Percentiles rank a stretch among this genome's conserved stretches.
Conservation (phyloP, 2,329 filamentous ascomycete species). For the Thielaviopsis punctulata region DNA sequence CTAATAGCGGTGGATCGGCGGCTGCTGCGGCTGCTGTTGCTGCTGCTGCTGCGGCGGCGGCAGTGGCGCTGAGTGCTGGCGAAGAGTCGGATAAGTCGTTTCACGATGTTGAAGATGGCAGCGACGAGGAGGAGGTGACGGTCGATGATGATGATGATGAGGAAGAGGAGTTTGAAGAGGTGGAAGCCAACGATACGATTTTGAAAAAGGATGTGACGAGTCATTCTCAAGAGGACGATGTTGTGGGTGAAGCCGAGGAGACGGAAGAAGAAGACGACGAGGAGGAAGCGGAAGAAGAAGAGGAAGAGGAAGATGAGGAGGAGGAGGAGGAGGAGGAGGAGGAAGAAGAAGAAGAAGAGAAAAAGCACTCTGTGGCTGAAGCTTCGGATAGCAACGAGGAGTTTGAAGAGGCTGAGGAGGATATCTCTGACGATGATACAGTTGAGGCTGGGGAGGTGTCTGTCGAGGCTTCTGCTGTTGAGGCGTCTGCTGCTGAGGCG, state of each 20-base stretch:
- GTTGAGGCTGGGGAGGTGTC: too few relatives aligned
- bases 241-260: background rate
- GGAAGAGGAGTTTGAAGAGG: background rate
- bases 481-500: background rate
- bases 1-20: background rate
- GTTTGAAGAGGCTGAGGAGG: slow-evolving; percentile 8
- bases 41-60: background rate
- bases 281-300: slow-evolving; percentile 20
- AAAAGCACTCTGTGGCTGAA: too few relatives aligned
- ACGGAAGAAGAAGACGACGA: slow-evolving; percentile 10
- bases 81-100: background rate
- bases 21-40: slow-evolving; percentile 1
- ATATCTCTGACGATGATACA: slow-evolving; percentile 24
- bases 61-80: background rate
- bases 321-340: slow-evolving; percentile 29
- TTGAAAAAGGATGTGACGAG: slow-evolving; percentile 3
- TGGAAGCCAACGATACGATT: background rate
- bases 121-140: background rate
- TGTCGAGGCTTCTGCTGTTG: background rate
- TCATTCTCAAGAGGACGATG: slow-evolving; percentile 11
- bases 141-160: slow-evolving; percentile 1
- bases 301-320: slow-evolving; percentile 32
- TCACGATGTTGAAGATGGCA: slow-evolving; percentile 4
- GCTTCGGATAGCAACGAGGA: slow-evolving; percentile 8
- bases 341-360: too few relatives aligned